These are phyloP conservation scores for Actinomucor elegans DNA, from an alignment of 371 early-diverging fungal species.

Conservation along the genomic window DNA sequence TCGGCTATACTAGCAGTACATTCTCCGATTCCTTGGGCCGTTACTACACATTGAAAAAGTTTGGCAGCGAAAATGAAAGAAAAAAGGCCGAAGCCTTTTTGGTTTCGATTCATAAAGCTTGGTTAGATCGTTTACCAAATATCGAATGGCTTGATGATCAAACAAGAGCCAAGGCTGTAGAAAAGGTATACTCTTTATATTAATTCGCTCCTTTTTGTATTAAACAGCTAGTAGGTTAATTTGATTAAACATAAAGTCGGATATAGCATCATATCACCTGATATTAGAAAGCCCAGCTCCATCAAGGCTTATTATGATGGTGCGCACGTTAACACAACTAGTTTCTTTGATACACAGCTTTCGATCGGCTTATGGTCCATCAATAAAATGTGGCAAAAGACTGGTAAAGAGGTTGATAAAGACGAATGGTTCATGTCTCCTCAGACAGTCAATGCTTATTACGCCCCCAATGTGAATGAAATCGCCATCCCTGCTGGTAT, in stretches of 20 bases:
- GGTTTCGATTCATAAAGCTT: conserved; percentile 26
- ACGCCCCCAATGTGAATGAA: conserved; percentile 21
- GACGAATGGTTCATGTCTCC: conserved; percentile 48
- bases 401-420: conserved; percentile 32
- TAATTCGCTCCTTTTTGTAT: background rate
- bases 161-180: conserved; percentile 48
- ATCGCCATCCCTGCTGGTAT: conserved; percentile 65
- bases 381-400: conserved; percentile 23
- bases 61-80: conserved; percentile 36
- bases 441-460: conserved; percentile 55
- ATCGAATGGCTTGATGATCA: conserved; percentile 58
- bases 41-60: conserved; percentile 46
- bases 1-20: conserved; percentile 31
- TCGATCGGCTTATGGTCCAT: conserved; percentile 30
- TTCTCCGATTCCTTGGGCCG: conserved; percentile 54
- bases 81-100: conserved; percentile 38
- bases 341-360: conserved; percentile 52
- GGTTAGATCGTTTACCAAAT: conserved; percentile 40
- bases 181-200: conserved; percentile 53
- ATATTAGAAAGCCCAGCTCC: conserved; percentile 41
- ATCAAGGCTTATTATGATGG: conserved; percentile 43
- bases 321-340: conserved; percentile 25
- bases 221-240: conserved; percentile 14
- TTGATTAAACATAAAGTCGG: conserved; percentile 49
- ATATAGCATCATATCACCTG: conserved; percentile 52